Evolutionary conservation across 2,329 filamentous ascomycete genomes (phyloP), one percentile per base, ranked within the genome.

Genomic region (Penicillium brasilianum): DNA sequence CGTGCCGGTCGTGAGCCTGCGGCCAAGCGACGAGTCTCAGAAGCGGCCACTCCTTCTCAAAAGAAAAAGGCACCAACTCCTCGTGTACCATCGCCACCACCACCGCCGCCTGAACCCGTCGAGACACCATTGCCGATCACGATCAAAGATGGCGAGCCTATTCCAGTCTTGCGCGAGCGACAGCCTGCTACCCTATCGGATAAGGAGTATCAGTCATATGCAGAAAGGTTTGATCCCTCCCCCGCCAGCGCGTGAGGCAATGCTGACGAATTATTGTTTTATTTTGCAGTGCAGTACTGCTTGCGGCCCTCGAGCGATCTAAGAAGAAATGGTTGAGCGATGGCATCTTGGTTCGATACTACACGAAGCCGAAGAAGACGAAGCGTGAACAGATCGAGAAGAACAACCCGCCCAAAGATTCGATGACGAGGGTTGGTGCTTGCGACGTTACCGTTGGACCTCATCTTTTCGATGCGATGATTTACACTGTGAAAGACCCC

Each of bases 381-480:
- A 86, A 85, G 69, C 77, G 79, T 44, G 79, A 83, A 55, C 81
- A 80, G 56, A 75, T 76, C 48, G 78, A 79, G 58, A 73, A 76
- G 22, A 76, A 78, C 58, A 83, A 84, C 50, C 81, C 81, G 1
- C 73, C 84, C 66, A 77, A 82, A 71, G 77, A 85, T 39, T 81
- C 81, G 6, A 85, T 86, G 80, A 73, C 79, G 10, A 83, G 82
- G 68, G 75, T 87, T 36, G 87, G 87, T 50, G 79, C 81, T 60
- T 87, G 85, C 66, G 83, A 84, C 58, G 80, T 89, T 55, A 83
- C 84, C 36, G 83, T 89, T 52, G 87, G 88, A 63, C 87, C 87
- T 53, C 86, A 89, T 73, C 83, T 85, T 8, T 87, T 89, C 64
- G 84, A 87, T 62, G 84, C 83, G 18, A 81, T 82, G 66, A 76